Base-by-base conservation (phyloP, 1,284 basidiomycete genomes). In the Coniophora puteana region DNA sequence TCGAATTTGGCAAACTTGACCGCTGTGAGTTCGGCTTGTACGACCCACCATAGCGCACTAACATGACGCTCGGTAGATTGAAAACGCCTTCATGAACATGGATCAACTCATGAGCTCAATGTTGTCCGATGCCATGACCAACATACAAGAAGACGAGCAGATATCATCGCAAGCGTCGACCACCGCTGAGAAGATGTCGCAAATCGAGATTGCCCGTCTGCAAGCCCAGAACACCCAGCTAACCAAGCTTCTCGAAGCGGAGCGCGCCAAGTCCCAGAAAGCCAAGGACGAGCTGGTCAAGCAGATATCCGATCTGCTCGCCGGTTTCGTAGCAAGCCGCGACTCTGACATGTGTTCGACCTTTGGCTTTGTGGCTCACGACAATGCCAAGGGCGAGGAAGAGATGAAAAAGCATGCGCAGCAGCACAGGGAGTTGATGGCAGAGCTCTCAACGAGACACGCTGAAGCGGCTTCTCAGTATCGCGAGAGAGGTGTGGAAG, bases 201-300 rank as follows among this genome's bases (percentile, higher is more conserved):
- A 72, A 14, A 63, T 71, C 5, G 88, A 93, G 66, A 73, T 89
- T 24, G 56, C 64, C 2, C 78, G 80, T 18, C 67, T 95, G 16
- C 75, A 74, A 45, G 67, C 76, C 36, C 90, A 93, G 57, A 94
- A 94, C 53, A 68, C 70, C n/a, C 61, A 73, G 2, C 70, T 96
- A 22, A 62, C 66, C 1, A 68, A 70, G 18, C 66, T 90, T 46
- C 65, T 94, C 3, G 74, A 81, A 46, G 64, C 74, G 4, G 89
- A 94, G 61, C 78, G 75, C 55, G 56, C 62, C 5, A 84, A 79
- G 48, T 74, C 81, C 0, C 75, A 80, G 21, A 75, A 72, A 38
- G 76, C 86, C 2, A 84, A 82, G 49, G 79, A 83, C 27, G 82
- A 87, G 34, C 63, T 95, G 5, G 64, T 91, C 29, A 73, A 82